Base-by-base conservation (phyloP, 1,284 basidiomycete species). In the Amylostereum areolatum region DNA sequence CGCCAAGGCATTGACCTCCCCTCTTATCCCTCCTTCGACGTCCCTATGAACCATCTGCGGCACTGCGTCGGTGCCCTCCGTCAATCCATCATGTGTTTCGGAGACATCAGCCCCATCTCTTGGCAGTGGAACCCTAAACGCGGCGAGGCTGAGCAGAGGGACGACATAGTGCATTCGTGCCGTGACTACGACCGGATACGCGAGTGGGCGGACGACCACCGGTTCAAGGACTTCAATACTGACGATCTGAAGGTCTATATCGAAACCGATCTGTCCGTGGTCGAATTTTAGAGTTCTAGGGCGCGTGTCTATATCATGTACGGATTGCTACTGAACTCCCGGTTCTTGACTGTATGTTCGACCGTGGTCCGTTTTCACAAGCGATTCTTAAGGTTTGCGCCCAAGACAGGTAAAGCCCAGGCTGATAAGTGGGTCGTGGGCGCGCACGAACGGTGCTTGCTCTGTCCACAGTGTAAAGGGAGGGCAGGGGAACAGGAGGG, bases 21-120 rank as follows among this genome's bases (percentile, higher is more conserved):
- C 11, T 44, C 51, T 42, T 55, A 55, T 34, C 18, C 7, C 37
- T 10, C 33, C 30, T 40, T 36, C 27, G 35, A 37, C 45, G 28
- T 48, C n/a, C 11, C 45, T 27, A 18, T 39, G 4, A 56, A 58
- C 31, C 61, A 62, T 40, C 43, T 62, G 27, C 49, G 49, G 33
- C 62, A 63, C 36, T 63, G 62, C 43, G 43, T 65, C 11, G 62
- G 63, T 47, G 49, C 49, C 28, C 49, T 65, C 28, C 59, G 63
- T 2, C 59, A 63, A 46, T 57, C 57, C 6, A 47, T 65, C 5
- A 63, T 61, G 57, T 63, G 55, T 46, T 53, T 50, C 27, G 57
- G 62, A 9, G 63, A 66, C 45, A 57, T 64, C 30, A 52, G 47
- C 36, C 51, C 56, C 10, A 55, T 57, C 29, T 57, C 59, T 6